phyloP scores from a whole-genome alignment of 306 rosid genomes.

The Glycine soja region DNA sequence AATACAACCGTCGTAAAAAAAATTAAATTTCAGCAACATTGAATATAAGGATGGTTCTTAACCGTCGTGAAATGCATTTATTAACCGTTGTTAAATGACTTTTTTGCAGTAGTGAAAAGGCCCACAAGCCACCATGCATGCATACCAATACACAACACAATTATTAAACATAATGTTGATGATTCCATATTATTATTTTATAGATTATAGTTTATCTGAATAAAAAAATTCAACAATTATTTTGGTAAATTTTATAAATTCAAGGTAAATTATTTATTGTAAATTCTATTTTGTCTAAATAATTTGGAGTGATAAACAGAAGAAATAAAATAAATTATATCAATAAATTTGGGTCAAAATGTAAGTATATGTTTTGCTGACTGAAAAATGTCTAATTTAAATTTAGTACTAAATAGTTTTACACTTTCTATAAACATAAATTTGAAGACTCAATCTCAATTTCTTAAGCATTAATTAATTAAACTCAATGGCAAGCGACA shows the following conservation, averaged over 20 bases:
- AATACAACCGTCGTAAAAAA: too few relatives aligned
- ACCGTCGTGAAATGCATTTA: too few relatives aligned
- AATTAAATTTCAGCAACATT: too few relatives aligned
- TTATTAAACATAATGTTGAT: not conserved
- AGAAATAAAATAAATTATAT: not conserved
- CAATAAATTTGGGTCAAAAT: not conserved
- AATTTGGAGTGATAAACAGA: not conserved
- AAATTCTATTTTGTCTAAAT: not conserved
- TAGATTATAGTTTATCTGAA: not conserved
- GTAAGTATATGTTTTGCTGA: not conserved
- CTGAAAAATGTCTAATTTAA: not conserved
- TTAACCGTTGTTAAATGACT: too few relatives aligned
- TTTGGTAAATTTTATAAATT: not conserved
- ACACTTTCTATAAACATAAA: not conserved
- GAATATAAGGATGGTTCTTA: too few relatives aligned
- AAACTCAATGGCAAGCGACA: not conserved
- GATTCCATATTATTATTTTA: not conserved
- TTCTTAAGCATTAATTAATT: not conserved
- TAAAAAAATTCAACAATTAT: not conserved
- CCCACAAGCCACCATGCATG: slow-evolving; percentile 13
- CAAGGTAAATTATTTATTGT: not conserved
- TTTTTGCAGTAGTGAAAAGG: too few relatives aligned
- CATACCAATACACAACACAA: not conserved
- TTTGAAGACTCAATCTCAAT: not conserved
- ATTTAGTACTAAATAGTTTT: not conserved